Evolutionary conservation across 805 yeast genomes (phyloP).

Genomic region (Teunomyces pallodes): DNA sequence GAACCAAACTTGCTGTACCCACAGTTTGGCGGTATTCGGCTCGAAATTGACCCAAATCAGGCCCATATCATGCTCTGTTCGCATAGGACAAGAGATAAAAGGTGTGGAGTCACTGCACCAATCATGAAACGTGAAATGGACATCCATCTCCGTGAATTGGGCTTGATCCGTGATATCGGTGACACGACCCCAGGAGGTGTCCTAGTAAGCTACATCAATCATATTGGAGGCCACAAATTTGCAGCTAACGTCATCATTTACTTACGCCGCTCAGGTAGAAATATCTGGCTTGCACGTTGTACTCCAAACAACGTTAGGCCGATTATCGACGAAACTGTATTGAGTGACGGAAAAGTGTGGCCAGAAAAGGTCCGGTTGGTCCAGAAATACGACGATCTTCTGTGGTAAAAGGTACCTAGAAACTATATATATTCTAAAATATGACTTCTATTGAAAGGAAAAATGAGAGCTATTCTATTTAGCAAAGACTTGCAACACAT

Average conservation of each 20-base stretch:
- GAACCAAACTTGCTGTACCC: conserved; percentile 10
- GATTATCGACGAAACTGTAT: conserved; percentile 71
- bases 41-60: conserved; percentile 31
- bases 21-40: conserved; percentile 25
- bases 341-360: conserved; percentile 68
- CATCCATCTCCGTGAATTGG: conserved; percentile 64
- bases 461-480: background rate
- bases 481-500: conserved; percentile 37
- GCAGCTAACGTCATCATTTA: conserved; percentile 87
- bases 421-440: background rate
- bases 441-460: background rate
- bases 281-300: conserved; percentile 86
- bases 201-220: conserved; percentile 68
- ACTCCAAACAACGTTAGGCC: conserved; percentile 72
- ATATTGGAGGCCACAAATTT: conserved; percentile 94
- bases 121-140: conserved; percentile 80
- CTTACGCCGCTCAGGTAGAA: conserved; percentile 60
- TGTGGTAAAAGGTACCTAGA: background rate
- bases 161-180: conserved; percentile 69
- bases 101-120: conserved; percentile 95
- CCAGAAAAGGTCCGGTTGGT: conserved; percentile 63
- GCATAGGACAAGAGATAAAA: conserved; percentile 85
- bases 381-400: conserved; percentile 48
- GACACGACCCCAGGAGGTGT: conserved; percentile 79
- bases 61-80: conserved; percentile 77